Conservation (phyloP, 1,284 basidiomycete genomes). For the Coniferiporia sulphurascens region DNA sequence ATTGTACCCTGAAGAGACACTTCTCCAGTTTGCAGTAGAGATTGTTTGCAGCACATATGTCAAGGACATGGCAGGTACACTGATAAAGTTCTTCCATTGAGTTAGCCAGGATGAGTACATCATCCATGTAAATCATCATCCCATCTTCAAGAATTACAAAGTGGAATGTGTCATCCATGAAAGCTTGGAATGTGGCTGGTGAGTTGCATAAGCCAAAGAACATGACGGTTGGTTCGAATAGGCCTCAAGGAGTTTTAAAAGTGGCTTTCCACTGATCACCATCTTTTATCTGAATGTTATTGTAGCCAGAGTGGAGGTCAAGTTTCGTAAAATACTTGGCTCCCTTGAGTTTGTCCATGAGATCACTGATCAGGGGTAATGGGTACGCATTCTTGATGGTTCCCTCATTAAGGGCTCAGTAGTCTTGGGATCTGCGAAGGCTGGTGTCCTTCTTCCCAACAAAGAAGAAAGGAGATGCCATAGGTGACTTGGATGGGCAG, state of each 20-base stretch:
- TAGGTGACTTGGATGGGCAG: no score
- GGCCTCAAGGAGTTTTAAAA: neutral
- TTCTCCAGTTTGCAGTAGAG: neutral
- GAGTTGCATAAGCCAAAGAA: neutral
- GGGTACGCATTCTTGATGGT: neutral
- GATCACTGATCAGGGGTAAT: neutral
- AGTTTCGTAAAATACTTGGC: neutral
- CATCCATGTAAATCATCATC: neutral
- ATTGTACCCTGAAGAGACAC: neutral
- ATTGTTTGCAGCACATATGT: neutral
- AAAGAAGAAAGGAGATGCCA: no score
- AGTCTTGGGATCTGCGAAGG: neutral
- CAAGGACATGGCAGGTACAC: neutral
- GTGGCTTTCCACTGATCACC: neutral
- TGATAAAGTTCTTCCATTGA: neutral
- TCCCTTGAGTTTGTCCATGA: neutral
- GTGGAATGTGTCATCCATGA: neutral
- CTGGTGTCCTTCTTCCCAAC: neutral
- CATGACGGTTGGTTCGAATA: neutral
- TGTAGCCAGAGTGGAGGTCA: neutral
- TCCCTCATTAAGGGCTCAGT: neutral
- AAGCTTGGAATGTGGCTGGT: neutral
- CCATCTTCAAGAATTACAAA: neutral
- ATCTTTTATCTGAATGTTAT: neutral
- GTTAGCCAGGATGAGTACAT: neutral